phyloP scores from a whole-genome alignment of 2,329 filamentous ascomycete species.

The Fusarium continuum region DNA sequence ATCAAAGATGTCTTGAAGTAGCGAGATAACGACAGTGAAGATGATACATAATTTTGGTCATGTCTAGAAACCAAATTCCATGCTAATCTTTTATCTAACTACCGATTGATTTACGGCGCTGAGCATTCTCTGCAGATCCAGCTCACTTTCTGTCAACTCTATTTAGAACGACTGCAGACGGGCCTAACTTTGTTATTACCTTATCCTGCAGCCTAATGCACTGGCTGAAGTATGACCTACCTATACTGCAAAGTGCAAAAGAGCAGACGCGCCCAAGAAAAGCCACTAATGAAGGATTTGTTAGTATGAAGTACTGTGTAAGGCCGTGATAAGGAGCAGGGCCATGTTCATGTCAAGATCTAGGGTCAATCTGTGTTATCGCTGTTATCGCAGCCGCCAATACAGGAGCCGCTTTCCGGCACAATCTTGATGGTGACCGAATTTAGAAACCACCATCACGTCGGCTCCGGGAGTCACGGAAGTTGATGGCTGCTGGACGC shows the following conservation, averaged over 20 bases:
- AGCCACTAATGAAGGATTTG: not conserved
- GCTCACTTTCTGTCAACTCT: conserved; percentile 16
- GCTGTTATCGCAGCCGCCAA: not conserved
- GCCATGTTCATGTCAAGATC: not conserved
- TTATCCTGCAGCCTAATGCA: conserved; percentile 21
- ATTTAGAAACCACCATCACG: conserved; percentile 15
- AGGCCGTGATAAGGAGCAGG: not conserved
- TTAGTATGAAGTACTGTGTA: not conserved
- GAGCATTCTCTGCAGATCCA: not conserved
- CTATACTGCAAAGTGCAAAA: not conserved
- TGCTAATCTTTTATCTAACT: not conserved
- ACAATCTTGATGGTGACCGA: not conserved
- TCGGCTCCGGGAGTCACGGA: conserved; percentile 31
- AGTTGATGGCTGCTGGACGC: conserved; percentile 12
- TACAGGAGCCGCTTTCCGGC: not conserved
- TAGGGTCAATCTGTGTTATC: not conserved
- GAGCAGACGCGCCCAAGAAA: conserved; percentile 2
- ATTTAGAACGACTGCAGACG: conserved; percentile 14
- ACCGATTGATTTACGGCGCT: not conserved
- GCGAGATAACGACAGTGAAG: conserved; percentile 1
- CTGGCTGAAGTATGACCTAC: conserved; percentile 7
- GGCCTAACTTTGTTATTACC: conserved; percentile 25
- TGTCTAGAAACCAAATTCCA: not conserved
- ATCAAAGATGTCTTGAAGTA: not conserved
- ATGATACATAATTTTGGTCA: not conserved